Evolutionary conservation across 805 yeast genomes (phyloP).

Genomic region (Metschnikowia lunata): DNA sequence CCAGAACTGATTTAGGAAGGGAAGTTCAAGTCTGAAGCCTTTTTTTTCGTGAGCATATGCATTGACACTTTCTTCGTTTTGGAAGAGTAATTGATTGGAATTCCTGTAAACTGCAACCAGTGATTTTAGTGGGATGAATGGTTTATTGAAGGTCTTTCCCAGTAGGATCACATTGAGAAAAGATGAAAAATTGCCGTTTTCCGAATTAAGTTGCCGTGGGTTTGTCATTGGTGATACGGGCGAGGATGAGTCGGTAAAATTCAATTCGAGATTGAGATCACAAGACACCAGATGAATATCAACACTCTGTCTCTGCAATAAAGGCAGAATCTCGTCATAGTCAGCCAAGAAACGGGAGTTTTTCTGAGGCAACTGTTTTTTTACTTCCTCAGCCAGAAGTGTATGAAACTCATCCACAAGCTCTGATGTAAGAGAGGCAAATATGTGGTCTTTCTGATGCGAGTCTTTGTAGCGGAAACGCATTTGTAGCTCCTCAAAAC

Average conservation of each 20-base stretch:
- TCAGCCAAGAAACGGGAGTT: constrained; percentile 7
- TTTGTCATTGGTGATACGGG: constrained; percentile 15
- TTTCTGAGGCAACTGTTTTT: constrained; percentile 2
- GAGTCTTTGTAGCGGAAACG: constrained; percentile 10
- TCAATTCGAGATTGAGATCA: constrained; percentile 8
- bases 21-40: constrained; percentile 26
- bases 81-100: constrained; percentile 17
- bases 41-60: constrained; percentile 23
- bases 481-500: constrained; percentile 10
- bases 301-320: constrained; percentile 8
- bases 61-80: constrained; percentile 26
- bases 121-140: constrained; percentile 25
- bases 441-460: constrained; percentile 7
- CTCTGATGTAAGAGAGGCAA: constrained; percentile 5
- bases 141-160: not conserved
- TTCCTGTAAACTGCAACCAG: constrained; percentile 23
- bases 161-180: constrained; percentile 7
- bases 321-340: constrained; percentile 4
- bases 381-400: not conserved
- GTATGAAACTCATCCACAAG: not conserved
- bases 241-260: constrained; percentile 6
- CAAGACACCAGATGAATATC: constrained; percentile 10
- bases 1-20: constrained; percentile 37
- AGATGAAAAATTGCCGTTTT: constrained; percentile 15
- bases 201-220: constrained; percentile 10